Conservation (phyloP, 2,329 filamentous ascomycete genomes). For the Hyphodiscus sp. region DNA sequence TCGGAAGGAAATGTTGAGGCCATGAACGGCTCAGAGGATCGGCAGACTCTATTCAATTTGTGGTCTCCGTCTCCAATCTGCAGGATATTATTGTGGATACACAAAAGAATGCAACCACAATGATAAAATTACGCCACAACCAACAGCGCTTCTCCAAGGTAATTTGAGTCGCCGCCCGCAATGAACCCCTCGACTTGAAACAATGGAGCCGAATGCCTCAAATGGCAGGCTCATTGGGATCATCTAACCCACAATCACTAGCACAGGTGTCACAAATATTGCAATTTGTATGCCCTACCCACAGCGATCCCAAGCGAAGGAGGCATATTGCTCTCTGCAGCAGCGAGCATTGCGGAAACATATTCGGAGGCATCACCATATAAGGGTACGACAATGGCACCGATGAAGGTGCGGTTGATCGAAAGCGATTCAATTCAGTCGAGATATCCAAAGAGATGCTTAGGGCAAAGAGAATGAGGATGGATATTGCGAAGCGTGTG, state of each 20-base stretch:
- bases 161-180: constrained; percentile 78
- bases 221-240: constrained; percentile 73
- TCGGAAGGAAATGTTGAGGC: no score
- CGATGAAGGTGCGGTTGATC: constrained; percentile 76
- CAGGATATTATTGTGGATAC: constrained; percentile 26
- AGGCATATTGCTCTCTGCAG: constrained; percentile 70
- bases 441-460: constrained; percentile 72
- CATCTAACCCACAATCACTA: constrained; percentile 75
- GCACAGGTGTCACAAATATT: constrained; percentile 70
- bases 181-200: no score
- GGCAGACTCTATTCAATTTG: no score
- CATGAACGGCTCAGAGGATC: no score
- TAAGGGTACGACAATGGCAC: constrained; percentile 71
- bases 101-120: not conserved
- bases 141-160: constrained; percentile 69
- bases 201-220: constrained; percentile 72
- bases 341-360: constrained; percentile 74
- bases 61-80: no score
- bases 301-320: constrained; percentile 74
- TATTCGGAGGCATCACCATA: constrained; percentile 78
- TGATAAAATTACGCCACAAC: constrained; percentile 45
- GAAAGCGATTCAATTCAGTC: constrained; percentile 59
- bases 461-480: constrained; percentile 68
- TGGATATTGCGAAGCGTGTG: constrained; percentile 63
- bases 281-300: constrained; percentile 80